These are phyloP conservation scores for Corymbia calophylla DNA, from an alignment of 441 rosid species.

Conservation along the genomic window DNA sequence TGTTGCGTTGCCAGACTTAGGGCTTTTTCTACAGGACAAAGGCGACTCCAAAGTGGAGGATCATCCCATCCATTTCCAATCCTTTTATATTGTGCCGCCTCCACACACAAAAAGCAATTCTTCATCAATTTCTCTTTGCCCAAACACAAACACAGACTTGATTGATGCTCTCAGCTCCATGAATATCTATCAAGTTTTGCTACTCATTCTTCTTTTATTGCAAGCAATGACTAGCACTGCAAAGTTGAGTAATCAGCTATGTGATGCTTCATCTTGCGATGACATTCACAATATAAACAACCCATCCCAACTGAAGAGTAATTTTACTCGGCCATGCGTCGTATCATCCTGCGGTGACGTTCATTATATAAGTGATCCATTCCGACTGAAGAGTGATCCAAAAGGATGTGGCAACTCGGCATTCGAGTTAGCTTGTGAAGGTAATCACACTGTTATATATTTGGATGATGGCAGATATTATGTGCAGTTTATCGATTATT, in stretches of 20 bases:
- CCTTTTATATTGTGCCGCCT: neutral
- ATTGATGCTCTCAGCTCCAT: accelerated
- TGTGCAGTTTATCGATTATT: accelerated
- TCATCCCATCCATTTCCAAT: accelerated
- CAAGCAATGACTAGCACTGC: accelerated
- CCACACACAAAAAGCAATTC: neutral
- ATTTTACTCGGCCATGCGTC: too few relatives aligned
- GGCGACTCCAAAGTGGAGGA: neutral
- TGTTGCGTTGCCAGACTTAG: too few relatives aligned
- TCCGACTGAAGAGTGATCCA: accelerated
- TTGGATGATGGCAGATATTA: accelerated
- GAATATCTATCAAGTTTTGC: accelerated
- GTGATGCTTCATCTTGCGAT: accelerated
- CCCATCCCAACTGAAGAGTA: too few relatives aligned
- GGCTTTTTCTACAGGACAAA: accelerated
- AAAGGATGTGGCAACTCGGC: accelerated
- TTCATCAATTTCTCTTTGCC: neutral
- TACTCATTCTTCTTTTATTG: neutral
- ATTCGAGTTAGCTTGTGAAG: accelerated
- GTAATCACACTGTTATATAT: accelerated
- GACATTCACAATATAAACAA: accelerated
- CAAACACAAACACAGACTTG: neutral
- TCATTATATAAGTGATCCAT: neutral
- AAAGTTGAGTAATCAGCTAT: accelerated
- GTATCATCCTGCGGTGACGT: too few relatives aligned